These are phyloP conservation scores for Manihot esculenta DNA, from an alignment of 441 rosid species.

Conservation along the genomic window DNA sequence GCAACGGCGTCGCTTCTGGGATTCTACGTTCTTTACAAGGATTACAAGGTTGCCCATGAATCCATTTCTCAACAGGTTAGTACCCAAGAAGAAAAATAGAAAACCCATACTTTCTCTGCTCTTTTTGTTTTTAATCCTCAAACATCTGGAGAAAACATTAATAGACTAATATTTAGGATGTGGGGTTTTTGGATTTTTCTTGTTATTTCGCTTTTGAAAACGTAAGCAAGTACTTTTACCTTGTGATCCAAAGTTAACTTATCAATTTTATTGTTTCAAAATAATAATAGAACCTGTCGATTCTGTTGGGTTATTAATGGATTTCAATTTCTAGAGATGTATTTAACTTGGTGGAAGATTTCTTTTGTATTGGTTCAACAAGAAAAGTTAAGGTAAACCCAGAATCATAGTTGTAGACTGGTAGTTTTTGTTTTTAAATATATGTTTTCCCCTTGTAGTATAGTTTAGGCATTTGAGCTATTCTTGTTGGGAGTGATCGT, in stretches of 20 bases:
- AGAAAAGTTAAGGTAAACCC: neutral
- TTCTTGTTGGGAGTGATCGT: neutral
- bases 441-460: neutral
- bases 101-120: neutral
- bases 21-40: slow-evolving; percentile 69
- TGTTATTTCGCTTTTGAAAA: neutral
- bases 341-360: neutral
- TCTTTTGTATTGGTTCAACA: neutral
- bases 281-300: too few relatives aligned
- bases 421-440: too few relatives aligned
- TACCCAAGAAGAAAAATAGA: neutral
- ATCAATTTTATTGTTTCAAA: too few relatives aligned
- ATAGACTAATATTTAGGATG: neutral
- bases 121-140: neutral
- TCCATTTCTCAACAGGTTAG: slow-evolving; percentile 76
- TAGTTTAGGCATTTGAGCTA: neutral
- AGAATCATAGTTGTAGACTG: neutral
- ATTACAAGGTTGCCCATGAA: slow-evolving; percentile 78
- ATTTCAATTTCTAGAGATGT: neutral
- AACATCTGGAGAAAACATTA: neutral
- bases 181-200: neutral
- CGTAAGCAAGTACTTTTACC: neutral
- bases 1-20: slow-evolving; percentile 80
- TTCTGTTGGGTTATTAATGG: neutral
- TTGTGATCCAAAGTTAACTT: neutral